phyloP scores from a whole-genome alignment of 306 rosid genomes.

The Astragalus glycyphyllos region DNA sequence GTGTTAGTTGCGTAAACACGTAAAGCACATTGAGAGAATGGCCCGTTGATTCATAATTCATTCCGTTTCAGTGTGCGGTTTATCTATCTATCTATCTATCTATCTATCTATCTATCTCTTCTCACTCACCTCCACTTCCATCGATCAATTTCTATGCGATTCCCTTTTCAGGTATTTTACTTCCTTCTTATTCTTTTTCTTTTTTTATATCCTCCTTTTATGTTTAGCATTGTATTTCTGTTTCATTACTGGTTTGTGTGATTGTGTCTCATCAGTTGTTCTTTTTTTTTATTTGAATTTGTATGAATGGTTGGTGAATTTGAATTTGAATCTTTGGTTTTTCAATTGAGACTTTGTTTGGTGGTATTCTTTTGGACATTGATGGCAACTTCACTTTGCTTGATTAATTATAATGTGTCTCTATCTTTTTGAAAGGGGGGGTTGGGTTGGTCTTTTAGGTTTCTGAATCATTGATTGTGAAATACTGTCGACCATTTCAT shows the following conservation, averaged over 20 bases:
- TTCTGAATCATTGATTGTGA: neutral
- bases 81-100: too few species aligned
- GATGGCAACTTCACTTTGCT: constrained; percentile 6
- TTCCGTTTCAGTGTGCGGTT: too few species aligned
- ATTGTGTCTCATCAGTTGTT: neutral
- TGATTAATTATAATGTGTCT: neutral
- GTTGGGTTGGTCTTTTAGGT: neutral
- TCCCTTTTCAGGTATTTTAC: neutral
- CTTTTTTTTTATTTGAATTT: neutral
- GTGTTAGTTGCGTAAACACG: too few species aligned
- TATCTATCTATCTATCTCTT: too few species aligned
- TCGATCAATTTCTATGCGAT: constrained; percentile 30
- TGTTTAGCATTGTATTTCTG: neutral
- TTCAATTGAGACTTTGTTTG: neutral
- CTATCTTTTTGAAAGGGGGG: neutral
- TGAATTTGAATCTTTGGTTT: neutral
- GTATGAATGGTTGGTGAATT: neutral
- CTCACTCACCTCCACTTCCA: neutral
- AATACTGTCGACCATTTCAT: neutral
- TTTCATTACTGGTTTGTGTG: too few species aligned
- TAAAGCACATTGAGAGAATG: too few species aligned
- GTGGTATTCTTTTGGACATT: neutral
- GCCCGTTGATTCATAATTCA: too few species aligned
- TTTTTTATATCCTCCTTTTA: neutral
- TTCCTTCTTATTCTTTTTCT: constrained; percentile 26